A percentile compares a stretch with the other conserved stretches of the same genome.
Evolutionary conservation across 1,284 basidiomycete genomes (phyloP).

Genomic region (Sporisorium scitamineum): DNA sequence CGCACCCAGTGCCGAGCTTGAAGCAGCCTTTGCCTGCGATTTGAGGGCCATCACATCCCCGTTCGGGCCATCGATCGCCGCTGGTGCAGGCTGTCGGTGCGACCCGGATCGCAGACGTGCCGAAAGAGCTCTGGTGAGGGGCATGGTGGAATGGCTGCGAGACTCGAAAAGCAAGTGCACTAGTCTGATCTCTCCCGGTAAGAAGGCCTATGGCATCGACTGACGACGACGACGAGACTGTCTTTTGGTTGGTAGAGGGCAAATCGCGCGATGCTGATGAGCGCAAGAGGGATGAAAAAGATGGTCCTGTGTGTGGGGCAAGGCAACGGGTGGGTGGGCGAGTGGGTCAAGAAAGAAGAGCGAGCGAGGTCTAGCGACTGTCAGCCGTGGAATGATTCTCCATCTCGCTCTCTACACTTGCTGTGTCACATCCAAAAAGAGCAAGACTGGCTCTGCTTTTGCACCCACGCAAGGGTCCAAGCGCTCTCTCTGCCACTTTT

Average conservation of each 20-base stretch:
- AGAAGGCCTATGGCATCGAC: neutral
- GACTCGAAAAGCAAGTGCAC: neutral
- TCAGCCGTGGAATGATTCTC: neutral
- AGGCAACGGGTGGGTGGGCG: neutral
- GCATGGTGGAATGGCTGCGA: slow-evolving; percentile 18
- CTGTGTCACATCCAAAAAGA: neutral
- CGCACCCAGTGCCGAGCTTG: neutral
- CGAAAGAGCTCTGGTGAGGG: slow-evolving; percentile 45
- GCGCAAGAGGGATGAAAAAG: neutral
- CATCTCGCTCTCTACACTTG: neutral
- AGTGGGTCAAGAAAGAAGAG: slow-evolving; percentile 1
- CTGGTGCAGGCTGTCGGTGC: slow-evolving; percentile 15
- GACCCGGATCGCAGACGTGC: slow-evolving; percentile 30
- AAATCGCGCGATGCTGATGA: neutral
- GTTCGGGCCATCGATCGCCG: slow-evolving; percentile 3
- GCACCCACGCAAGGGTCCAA: slow-evolving; percentile 9
- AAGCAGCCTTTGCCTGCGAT: slow-evolving; percentile 17
- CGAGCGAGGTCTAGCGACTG: neutral
- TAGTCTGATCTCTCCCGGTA: neutral
- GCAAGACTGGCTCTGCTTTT: too few species aligned
- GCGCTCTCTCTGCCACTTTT: slow-evolving; percentile 3
- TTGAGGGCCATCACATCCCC: slow-evolving; percentile 31
- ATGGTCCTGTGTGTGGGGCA: neutral
- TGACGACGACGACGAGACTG: neutral
- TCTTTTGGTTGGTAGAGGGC: neutral